Evolutionary conservation across 345 rosid genomes (phyloP).

Genomic region (Draba incana): DNA sequence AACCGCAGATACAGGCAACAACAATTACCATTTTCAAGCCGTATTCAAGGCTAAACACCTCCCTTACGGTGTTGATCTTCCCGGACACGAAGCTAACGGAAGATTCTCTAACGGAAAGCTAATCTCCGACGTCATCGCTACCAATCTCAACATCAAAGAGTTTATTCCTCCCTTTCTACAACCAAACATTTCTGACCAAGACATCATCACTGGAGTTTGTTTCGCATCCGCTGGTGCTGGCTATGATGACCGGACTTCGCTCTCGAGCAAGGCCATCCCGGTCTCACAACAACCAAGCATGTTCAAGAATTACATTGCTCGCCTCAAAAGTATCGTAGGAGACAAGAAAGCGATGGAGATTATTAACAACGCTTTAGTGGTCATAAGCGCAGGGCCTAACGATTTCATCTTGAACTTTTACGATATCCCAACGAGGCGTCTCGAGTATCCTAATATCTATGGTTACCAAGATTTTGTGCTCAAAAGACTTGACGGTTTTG

Average conservation of each 20-base stretch:
- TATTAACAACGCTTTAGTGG: slow-evolving; percentile 41
- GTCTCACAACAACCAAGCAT: slow-evolving; percentile 46
- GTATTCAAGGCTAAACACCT: slow-evolving; percentile 14
- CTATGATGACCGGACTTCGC: slow-evolving; percentile 13
- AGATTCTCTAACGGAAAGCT: slow-evolving; percentile 26
- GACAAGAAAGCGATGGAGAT: slow-evolving; percentile 43
- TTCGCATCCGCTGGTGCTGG: slow-evolving; percentile 24
- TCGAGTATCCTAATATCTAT: slow-evolving; percentile 30
- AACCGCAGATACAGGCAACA: slow-evolving; percentile 27
- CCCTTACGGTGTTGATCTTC: slow-evolving; percentile 25
- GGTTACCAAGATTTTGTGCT: slow-evolving; percentile 54
- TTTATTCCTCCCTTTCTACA: slow-evolving; percentile 26
- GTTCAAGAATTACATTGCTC: slow-evolving; percentile 36
- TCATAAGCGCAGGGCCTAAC: slow-evolving; percentile 58
- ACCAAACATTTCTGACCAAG: slow-evolving; percentile 21
- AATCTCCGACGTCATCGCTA: slow-evolving; percentile 3
- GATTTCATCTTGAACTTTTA: slow-evolving; percentile 51
- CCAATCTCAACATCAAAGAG: slow-evolving; percentile 12
- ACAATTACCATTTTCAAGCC: slow-evolving; percentile 11
- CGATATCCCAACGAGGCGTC: slow-evolving; percentile 44
- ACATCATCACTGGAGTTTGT: slow-evolving; percentile 13
- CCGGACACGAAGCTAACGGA: slow-evolving; percentile 14
- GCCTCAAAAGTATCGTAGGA: slow-evolving; percentile 37
- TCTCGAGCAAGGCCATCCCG: slow-evolving; percentile 30
- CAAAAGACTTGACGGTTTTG: slow-evolving; percentile 16